Percentiles rank a stretch among this genome's conserved stretches.
phyloP scores from a whole-genome alignment of 2,329 filamentous ascomycete genomes.

The Pseudofabraea citricarpa region DNA sequence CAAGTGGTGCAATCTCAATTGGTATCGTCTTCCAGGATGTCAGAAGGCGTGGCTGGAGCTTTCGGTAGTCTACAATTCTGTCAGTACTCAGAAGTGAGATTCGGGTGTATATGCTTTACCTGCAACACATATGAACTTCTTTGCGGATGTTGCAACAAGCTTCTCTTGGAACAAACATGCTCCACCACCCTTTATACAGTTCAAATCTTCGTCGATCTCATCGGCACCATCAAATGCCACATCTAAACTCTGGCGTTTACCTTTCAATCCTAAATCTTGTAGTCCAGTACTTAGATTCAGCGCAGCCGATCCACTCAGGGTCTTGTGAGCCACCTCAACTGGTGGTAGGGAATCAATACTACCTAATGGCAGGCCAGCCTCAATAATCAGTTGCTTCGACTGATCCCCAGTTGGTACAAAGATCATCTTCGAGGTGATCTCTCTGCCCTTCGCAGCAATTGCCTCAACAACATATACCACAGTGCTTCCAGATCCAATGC shows the following conservation, averaged over 20 bases:
- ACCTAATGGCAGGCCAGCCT: slow-evolving; percentile 71
- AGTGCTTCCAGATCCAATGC: slow-evolving; percentile 77
- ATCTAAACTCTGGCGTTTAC: slow-evolving; percentile 57
- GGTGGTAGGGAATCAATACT: slow-evolving; percentile 29
- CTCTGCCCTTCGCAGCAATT: slow-evolving; percentile 57
- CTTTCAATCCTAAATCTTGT: slow-evolving; percentile 28
- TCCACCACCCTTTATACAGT: slow-evolving; percentile 96
- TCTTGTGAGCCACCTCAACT: slow-evolving; percentile 17
- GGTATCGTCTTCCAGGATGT: slow-evolving; percentile 80
- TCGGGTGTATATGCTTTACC: slow-evolving; percentile 42
- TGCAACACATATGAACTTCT: slow-evolving; percentile 83
- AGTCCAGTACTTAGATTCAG: slow-evolving; percentile 57
- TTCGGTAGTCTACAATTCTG: slow-evolving; percentile 70
- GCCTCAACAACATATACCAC: slow-evolving; percentile 84
- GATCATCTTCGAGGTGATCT: slow-evolving; percentile 58
- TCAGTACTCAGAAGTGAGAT: slow-evolving; percentile 4
- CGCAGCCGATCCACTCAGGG: slow-evolving; percentile 46
- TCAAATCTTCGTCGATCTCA: slow-evolving; percentile 90
- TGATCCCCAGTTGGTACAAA: slow-evolving; percentile 83
- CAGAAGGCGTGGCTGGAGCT: slow-evolving; percentile 72
- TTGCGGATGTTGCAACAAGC: slow-evolving; percentile 78
- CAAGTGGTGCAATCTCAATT: slow-evolving; percentile 87
- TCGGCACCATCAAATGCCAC: slow-evolving; percentile 96
- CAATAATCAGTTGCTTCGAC: slow-evolving; percentile 78
- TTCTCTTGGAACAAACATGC: slow-evolving; percentile 99